These are phyloP conservation scores for Trichosporon sp. DNA, from an alignment of 1,284 basidiomycete genomes.

Conservation along the genomic window DNA sequence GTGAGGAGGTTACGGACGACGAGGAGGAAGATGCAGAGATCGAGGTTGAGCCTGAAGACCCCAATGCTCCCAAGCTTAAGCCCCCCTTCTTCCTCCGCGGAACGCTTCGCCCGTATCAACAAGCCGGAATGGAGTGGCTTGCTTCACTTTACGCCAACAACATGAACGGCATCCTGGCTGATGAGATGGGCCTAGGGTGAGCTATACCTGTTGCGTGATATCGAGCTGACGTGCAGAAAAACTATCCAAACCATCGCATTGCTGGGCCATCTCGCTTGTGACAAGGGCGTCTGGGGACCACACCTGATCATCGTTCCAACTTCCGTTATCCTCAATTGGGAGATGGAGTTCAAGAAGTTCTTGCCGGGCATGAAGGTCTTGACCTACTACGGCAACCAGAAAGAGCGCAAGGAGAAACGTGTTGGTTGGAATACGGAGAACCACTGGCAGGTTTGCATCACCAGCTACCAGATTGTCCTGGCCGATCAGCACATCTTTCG, in stretches of 20 bases:
- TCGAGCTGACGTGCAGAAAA: constrained; percentile 58
- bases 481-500: constrained; percentile 92
- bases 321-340: constrained; percentile 94
- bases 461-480: constrained; percentile 87
- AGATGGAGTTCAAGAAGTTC: constrained; percentile 99
- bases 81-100: constrained; percentile 81
- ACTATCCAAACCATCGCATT: constrained; percentile 95
- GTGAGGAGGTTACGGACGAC: constrained; percentile 19
- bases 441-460: constrained; percentile 92
- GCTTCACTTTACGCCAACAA: constrained; percentile 79
- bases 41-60: constrained; percentile 48
- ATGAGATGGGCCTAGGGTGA: constrained; percentile 86
- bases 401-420: constrained; percentile 86
- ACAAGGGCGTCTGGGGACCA: constrained; percentile 92
- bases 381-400: constrained; percentile 85
- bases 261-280: constrained; percentile 87
- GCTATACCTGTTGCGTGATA: too few relatives aligned
- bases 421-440: constrained; percentile 91
- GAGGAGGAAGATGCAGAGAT: constrained; percentile 23
- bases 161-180: constrained; percentile 75
- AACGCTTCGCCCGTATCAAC: constrained; percentile 85
- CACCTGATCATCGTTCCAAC: constrained; percentile 94
- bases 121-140: constrained; percentile 91
- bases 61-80: constrained; percentile 58
- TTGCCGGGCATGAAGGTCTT: constrained; percentile 87